phyloP scores from a whole-genome alignment of 2,329 filamentous ascomycete genomes.

The Verticillium longisporum region DNA sequence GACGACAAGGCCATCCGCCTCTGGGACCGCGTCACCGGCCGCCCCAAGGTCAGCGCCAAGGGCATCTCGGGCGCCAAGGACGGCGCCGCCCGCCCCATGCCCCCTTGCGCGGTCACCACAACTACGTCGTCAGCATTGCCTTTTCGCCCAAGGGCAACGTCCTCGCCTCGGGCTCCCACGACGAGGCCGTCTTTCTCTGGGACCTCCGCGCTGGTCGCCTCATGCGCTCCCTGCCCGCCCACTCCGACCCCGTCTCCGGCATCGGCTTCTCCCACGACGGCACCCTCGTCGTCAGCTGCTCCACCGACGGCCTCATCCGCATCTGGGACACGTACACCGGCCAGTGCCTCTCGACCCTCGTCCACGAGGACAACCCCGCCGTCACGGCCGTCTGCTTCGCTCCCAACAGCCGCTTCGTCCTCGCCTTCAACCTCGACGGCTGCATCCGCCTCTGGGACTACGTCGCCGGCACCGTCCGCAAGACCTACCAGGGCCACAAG shows the following conservation, averaged over 20 bases:
- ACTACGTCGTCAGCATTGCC: conserved; percentile 88
- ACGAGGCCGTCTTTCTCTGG: conserved; percentile 96
- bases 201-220: conserved; percentile 81
- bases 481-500: conserved; percentile 91
- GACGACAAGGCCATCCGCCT: conserved; percentile 95
- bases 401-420: conserved; percentile 87
- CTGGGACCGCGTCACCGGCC: conserved; percentile 69
- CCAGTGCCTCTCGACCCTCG: conserved; percentile 88
- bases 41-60: conserved; percentile 41
- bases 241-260: conserved; percentile 88
- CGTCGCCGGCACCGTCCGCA: conserved; percentile 81
- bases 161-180: conserved; percentile 88
- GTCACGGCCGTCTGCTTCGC: conserved; percentile 88
- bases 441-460: conserved; percentile 94
- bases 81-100: conserved; percentile 26
- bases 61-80: conserved; percentile 14
- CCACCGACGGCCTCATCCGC: conserved; percentile 83
- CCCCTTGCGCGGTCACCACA: conserved; percentile 81
- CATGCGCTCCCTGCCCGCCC: conserved; percentile 87
- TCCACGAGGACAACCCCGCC: conserved; percentile 91
- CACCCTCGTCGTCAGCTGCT: conserved; percentile 85
- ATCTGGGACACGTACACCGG: conserved; percentile 96
- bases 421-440: conserved; percentile 87
- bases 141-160: conserved; percentile 99
- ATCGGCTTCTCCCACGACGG: conserved; percentile 93